Evolutionary conservation across 768 basidiomycete species (phyloP), one percentile per base, ranked within the genome.

Genomic region (Auriscalpium microsporum): DNA sequence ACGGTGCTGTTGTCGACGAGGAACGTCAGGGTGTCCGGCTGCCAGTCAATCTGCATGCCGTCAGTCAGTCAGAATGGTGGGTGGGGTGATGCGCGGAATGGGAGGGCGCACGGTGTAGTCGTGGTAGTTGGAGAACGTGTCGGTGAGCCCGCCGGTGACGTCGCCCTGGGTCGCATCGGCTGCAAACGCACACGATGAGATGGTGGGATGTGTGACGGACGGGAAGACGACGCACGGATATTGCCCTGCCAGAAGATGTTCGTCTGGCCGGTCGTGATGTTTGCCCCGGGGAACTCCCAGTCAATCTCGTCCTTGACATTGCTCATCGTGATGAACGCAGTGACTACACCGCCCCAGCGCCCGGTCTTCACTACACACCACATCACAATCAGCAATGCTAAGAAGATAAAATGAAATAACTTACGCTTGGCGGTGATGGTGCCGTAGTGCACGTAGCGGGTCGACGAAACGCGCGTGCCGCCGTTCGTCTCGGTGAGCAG

Each of bases 221-320:
- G 8, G 57, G 46, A 57, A 48, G 52, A 14, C 56, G 50, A 74
- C 84, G 61, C 64, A 85, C 84, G 81, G 53, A 88, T 78, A 52
- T 75, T 53, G 33, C 84, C 84, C 65, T 87, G 80, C 86, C 86
- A 90, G 72, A 88, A 90, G 62, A 73, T 86, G 65, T 93, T 93
- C 40, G 81, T 84, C 70, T 94, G 91, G 9, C 75, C 90, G 53
- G 82, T 64, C 2, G 78, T 79, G 2, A 81, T 84, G 17, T 69
- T 63, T 47, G 72, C 72, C 7, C 87, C 87, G 53, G 87, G 85
- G 63, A 84, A 91, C 66, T 90, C 88, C 88, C 90, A 90, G 60
- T 92, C 89, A 51, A 92, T 87, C 66, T 91, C 90, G 64, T 90
- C 87, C 66, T 87, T 90, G 62, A 90, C 76, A 60, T 85, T 80